Conservation (phyloP, 2,329 filamentous ascomycete genomes). For the Curvularia eragrostidis region DNA sequence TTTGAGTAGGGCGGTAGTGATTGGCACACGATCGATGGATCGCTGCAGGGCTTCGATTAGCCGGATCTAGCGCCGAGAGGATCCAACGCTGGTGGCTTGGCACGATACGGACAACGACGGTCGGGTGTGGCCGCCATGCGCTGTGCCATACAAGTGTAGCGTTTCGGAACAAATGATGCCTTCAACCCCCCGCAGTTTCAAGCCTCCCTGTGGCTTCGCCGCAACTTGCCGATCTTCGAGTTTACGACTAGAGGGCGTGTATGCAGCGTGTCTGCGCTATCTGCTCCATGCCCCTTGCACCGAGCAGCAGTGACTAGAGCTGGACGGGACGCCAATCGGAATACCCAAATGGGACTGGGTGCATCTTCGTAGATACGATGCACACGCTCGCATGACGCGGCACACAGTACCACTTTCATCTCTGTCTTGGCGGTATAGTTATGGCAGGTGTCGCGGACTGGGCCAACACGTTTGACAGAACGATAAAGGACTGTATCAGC, state of each 20-base stretch:
- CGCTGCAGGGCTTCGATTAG: slow-evolving; percentile 8
- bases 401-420: background rate
- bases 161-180: background rate
- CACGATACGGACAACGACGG: background rate
- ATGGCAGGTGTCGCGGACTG: background rate
- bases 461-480: background rate
- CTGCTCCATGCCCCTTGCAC: background rate
- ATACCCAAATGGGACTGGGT: background rate
- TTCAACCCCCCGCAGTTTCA: slow-evolving; percentile 2
- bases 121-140: background rate
- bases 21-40: background rate
- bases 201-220: background rate
- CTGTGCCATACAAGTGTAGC: background rate
- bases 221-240: background rate
- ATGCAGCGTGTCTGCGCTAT: background rate
- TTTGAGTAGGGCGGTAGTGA: background rate
- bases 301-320: slow-evolving; percentile 5
- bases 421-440: background rate
- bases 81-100: background rate
- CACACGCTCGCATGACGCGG: background rate
- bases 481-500: no score
- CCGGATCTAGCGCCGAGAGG: background rate
- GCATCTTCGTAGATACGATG: background rate
- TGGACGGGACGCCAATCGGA: slow-evolving; percentile 8
- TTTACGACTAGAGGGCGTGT: background rate